A percentile compares a stretch with the other conserved stretches of the same genome.
Conservation (phyloP, 2,329 filamentous ascomycete genomes). For the Sarocladium kiliense region DNA sequence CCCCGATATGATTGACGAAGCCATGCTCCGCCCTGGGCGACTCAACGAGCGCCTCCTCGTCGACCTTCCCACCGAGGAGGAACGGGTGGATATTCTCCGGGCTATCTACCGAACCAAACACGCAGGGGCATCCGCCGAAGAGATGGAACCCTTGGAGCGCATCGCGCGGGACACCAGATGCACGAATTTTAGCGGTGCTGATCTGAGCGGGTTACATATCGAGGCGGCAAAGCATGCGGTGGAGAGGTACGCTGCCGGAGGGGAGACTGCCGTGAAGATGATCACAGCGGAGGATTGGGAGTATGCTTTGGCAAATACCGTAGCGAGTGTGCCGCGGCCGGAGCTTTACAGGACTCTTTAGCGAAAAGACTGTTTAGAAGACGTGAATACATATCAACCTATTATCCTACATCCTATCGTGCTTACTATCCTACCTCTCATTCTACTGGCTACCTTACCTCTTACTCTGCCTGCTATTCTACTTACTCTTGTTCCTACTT, state of each 20-base stretch:
- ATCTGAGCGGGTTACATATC: constrained; percentile 42
- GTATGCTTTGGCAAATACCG: constrained; percentile 40
- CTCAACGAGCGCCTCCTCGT: constrained; percentile 87
- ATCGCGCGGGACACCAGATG: constrained; percentile 66
- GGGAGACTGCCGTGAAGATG: constrained; percentile 18
- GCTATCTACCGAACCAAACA: constrained; percentile 53
- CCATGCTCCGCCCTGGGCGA: constrained; percentile 87
- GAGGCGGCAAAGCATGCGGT: constrained; percentile 49
- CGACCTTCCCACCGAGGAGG: constrained; percentile 71
- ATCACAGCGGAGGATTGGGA: constrained; percentile 45
- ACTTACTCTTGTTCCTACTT: too few species aligned
- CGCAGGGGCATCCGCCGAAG: constrained; percentile 33
- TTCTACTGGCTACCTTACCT: constrained; percentile 40
- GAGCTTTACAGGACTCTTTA: constrained; percentile 2
- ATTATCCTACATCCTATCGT: too few species aligned
- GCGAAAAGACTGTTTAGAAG: too few species aligned
- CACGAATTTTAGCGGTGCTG: constrained; percentile 69
- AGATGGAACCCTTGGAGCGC: constrained; percentile 48
- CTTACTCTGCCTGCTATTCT: too few species aligned
- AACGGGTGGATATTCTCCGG: constrained; percentile 79
- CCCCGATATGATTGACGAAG: constrained; percentile 93
- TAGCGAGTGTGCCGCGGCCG: background rate
- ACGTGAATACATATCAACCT: too few species aligned
- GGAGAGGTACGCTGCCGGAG: constrained; percentile 22
- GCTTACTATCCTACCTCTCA: constrained; percentile 27